Conservation (phyloP, 371 early-diverging fungal genomes). For the Mucor lusitanicus region DNA sequence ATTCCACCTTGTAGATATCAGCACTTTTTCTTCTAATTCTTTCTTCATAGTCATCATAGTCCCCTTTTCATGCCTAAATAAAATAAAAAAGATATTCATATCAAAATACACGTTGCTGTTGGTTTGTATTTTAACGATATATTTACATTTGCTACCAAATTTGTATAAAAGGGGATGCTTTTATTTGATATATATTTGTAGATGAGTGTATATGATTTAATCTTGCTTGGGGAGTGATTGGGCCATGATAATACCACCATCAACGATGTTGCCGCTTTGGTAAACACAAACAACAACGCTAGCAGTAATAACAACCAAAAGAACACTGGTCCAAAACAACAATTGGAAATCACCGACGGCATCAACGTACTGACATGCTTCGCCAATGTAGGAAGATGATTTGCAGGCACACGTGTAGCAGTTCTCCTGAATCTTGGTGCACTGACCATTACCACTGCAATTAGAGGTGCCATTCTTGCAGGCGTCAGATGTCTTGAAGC, state of each 20-base stretch:
- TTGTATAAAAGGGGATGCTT: not conserved
- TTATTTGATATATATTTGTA: not conserved
- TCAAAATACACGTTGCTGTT: not conserved
- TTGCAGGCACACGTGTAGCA: constrained; percentile 46
- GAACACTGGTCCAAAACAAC: constrained; percentile 50
- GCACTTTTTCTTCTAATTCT: not conserved
- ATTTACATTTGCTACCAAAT: not conserved
- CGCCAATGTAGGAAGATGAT: constrained; percentile 28
- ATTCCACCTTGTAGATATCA: constrained; percentile 6
- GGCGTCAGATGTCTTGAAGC: constrained; percentile 20
- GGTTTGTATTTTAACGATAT: not conserved
- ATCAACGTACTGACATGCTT: constrained; percentile 40
- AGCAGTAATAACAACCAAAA: constrained; percentile 36
- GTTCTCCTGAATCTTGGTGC: constrained; percentile 19
- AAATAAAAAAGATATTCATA: not conserved
- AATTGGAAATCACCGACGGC: constrained; percentile 48
- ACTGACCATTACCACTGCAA: constrained; percentile 42
- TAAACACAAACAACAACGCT: constrained; percentile 45
- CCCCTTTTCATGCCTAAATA: not conserved
- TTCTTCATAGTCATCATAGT: not conserved
- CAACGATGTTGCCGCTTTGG: constrained; percentile 36
- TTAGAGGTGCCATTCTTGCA: constrained; percentile 36
- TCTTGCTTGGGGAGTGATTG: constrained; percentile 50
- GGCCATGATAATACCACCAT: constrained; percentile 39
- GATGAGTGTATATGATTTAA: constrained; percentile 21